Evolutionary conservation across 495 filamentous ascomycete genomes (phyloP), one percentile per base, ranked within the genome.

Genomic region (Aspergillus campestris): DNA sequence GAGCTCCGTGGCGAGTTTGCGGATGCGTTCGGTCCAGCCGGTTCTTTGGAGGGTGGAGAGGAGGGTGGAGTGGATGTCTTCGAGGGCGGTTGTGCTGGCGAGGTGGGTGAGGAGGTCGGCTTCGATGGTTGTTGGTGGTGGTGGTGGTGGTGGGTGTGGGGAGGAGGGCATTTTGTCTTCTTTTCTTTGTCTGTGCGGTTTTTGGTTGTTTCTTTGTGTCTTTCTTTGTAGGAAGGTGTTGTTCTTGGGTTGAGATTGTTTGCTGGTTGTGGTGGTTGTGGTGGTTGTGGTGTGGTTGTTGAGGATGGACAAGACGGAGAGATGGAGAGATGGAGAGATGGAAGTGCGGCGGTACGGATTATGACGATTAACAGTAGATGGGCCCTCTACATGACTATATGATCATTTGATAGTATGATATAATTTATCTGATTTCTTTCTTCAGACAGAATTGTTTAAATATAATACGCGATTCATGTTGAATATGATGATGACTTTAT

Each of bases 21-120:
- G 66, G 45, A 72, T 53, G 31, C 58, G 58, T 40, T 72, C 69
- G 34, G 69, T 69, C 69, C 69, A 72, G 36, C 65, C 65, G 40
- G 53, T 44, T 13, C 70, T 65, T 51, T 71, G 61, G 3, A 70
- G 51, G 27, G 69, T 65, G 53, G 62, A 57, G 51, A 73, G 61
- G 38, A 73, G 60, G 1, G 48, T 61, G 13, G 58, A 55, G 49
- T 73, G 69, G 14, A 75, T 51, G 36, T 73, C 70, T 48, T 71
- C 66, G 30, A 69, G 58, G 28, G 65, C 64, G 32, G 65, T 60
- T 24, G 69, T 71, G 12, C 61, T 63, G 24, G 64, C 56, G 2
- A 72, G 66, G 39, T 69, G 61, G 29, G 63, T 56, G 37, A 67
- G 64, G 52, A 73, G 67, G 47, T 71, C 64, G 46, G 66, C 60